Percentiles rank a stretch among this genome's conserved stretches.
Evolutionary conservation across 2,329 filamentous ascomycete species (phyloP).

Genomic region (Alternaria infectoria): DNA sequence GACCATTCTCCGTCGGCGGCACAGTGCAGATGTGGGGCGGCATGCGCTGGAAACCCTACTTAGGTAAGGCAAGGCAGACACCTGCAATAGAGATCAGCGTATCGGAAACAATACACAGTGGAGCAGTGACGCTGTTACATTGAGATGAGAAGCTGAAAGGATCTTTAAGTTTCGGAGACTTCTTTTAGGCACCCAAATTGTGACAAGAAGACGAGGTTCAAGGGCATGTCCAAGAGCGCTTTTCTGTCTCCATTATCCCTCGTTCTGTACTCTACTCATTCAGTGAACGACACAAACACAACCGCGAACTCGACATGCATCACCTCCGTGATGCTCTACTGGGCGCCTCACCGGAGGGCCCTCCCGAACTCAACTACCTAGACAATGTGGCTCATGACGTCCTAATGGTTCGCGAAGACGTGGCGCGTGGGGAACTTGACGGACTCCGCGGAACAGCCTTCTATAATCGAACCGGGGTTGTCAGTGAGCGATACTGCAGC

Average conservation of each 20-base stretch:
- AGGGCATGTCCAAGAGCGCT: background rate
- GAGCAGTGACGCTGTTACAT: background rate
- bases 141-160: background rate
- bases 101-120: background rate
- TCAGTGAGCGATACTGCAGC: background rate
- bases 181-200: background rate
- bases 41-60: background rate
- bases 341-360: slow-evolving; percentile 1
- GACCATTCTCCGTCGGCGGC: background rate
- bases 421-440: background rate
- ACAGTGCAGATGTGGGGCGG: background rate
- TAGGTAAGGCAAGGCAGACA: background rate
- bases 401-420: background rate
- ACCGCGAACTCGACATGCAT: background rate
- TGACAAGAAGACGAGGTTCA: background rate
- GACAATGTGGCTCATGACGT: background rate
- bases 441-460: background rate
- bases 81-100: background rate
- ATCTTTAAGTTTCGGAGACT: background rate
- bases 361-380: slow-evolving; percentile 4
- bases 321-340: slow-evolving; percentile 5
- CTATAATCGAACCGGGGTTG: background rate
- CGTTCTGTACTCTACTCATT: background rate
- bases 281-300: background rate
- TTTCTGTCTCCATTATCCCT: background rate